Evolutionary conservation across 2,329 filamentous ascomycete genomes (phyloP), one percentile per base, ranked within the genome.

Genomic region (Dothistroma pini): DNA sequence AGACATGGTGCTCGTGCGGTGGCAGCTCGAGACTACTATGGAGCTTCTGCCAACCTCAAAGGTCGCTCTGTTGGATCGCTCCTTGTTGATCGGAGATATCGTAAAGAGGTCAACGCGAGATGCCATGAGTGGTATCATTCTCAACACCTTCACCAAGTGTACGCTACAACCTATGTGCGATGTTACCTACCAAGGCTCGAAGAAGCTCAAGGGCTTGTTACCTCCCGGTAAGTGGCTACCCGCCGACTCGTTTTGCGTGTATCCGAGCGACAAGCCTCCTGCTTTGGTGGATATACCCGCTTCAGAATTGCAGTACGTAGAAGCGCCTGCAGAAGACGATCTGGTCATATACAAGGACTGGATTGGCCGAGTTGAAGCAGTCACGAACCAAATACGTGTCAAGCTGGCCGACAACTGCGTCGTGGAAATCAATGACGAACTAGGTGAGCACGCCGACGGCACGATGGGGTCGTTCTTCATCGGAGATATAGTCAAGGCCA

Each of bases 271-370:
- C 47, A 60, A 47, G 32, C 66, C 70, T 11, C 48, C 61, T 11
- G 54, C 57, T 6, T 56, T 75, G 14, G 19, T 63, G 4, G 66
- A 71, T 32, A 61, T 76, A 4, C 70, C 72, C n/a, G 69, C 70
- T 1, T 66, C 62, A 2, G 74, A 75, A 57, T 56, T 76, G 11
- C 58, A 63, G 32, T 66, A 68, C 19, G 64, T 67, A 10, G 69
- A 70, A 19, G 56, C 60, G 73, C 81, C 79, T 63, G 69, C 75
- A 6, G 79, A 81, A 62, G 82, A 81, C 4, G 81, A 83, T 56
- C 75, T 82, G 34, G 75, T 86, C 22, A 75, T 85, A 12, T 83
- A 81, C 68, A 75, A 79, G 19, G 78, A 83, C 64, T 86, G 84
- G 81, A 69, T 86, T 4, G 85, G 85, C 1, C 72, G 79, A 11